Evolutionary conservation across 2,329 filamentous ascomycete genomes (phyloP), one percentile per base, ranked within the genome.

Genomic region (Fusarium tupiense): DNA sequence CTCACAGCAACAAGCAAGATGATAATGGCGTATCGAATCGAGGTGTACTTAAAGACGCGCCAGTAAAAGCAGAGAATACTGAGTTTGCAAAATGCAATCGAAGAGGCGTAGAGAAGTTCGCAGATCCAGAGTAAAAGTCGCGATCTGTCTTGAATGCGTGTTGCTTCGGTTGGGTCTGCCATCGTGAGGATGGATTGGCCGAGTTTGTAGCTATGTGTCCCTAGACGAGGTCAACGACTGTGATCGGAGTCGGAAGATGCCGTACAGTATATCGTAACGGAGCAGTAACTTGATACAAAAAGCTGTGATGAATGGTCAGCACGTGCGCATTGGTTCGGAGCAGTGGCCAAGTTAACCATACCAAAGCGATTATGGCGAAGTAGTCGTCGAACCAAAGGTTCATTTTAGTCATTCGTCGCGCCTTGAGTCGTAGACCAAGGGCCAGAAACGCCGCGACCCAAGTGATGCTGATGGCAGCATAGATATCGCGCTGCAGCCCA

Each of bases 21-120:
- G 0, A 75, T 56, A 20, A 81, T 80, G 10, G 79, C 72, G 13
- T 77, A 71, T 20, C 75, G 77, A 66, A 81, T 80, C 9, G 64
- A 68, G 1, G 80, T 69, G 4, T 73, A 67, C 10, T 69, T 64
- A 53, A 81, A 82, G 4, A 81, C 56, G 6, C 80, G 75, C 76
- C 76, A 80, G 71, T 81, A 82, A 9, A 82, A 78, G 16, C 60
- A 73, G 0, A 82, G 61, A 4, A 81, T 77, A 6, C 79, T 67
- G 12, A 81, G 33, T 50, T 82, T 81, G 16, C 75, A 74, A 3
- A 74, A 76, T 6, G 73, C 78, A 16, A 82, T 76, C 0, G 79
- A 77, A 9, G 68, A 77, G 1, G 76, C 73, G 53, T 81, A 81
- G 58, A 63, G 54, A 14, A 75, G 59, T 24, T 75, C 69, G 22